Base-by-base conservation (phyloP, 2,329 filamentous ascomycete genomes). In the Penicillium sp. region DNA sequence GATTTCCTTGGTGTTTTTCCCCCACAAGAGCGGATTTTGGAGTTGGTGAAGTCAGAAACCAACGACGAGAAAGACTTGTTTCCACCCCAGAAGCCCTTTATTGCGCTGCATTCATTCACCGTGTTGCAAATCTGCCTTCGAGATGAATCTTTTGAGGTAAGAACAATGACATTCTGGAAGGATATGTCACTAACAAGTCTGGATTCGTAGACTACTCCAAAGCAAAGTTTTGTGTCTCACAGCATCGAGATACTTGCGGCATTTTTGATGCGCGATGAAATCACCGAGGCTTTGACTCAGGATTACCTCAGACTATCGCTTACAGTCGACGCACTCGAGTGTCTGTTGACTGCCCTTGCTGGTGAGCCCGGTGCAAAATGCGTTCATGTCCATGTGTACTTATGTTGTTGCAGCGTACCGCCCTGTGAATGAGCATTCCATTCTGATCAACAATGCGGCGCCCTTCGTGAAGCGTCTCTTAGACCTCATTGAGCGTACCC, bases 51-150 rank as follows among this genome's bases (percentile, higher is more conserved):
- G 35, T 71, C 73, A 6, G 62, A 70, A 2, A 57, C 64, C 1
- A 70, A 69, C n/a, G 68, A 73, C 0, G 75, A 80, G 42, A 62
- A 66, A 8, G 73, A 82, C 8, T 66, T 88, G 1, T 88, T 92
- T 43, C 81, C 84, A 5, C 61, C 76, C 1, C 73, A 75, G 0
- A 79, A 83, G 41, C 82, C 82, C 2, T 88, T 80, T 68, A 84
- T 82, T 51, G 79, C 79, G 2, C 70, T 88, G 0, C 93, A 89
- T 57, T 82, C 82, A 2, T 64, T 87, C 1, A 74, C 82, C 54
- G 77, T 80, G 1, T 68, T 94, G 26, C 67, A 71, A 14, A 73
- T 79, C 37, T 82, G 80, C 56, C 70, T 87, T 26, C 65, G 70
- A 16, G 64, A 63, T 44, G 66, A 67, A 56, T 65, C 53, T 6